Evolutionary conservation across 2,329 filamentous ascomycete species (phyloP), one percentile per base, ranked within the genome.

Genomic region (Fusarium bactridioides): DNA sequence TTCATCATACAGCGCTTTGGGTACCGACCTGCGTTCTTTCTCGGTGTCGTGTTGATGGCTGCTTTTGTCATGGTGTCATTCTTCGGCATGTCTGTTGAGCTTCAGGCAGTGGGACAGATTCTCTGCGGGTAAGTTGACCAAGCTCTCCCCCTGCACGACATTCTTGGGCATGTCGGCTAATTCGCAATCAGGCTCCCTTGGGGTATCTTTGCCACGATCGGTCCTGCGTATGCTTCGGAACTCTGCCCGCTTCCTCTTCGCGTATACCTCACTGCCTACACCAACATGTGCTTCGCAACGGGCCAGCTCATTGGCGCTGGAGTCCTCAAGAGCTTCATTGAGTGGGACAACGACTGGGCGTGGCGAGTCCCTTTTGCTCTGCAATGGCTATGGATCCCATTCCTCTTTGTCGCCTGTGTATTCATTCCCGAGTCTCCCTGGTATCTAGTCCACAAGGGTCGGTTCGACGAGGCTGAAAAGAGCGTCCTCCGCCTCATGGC

Each of bases 1-100:
- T 50, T 33, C 16, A 33, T 50, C 16, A 50, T 50, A 23, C 29
- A 33, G n/a, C 47, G 47, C 11, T 50, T 35, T 33, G 29, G 47
- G 3, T 50, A 50, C 5, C 47, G 47, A 1, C 47, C 47, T 35
- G 47, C 47, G 1, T 50, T 50, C 5, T 6, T 50, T 33, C 16
- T 50, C 11, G 47, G 47, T 0, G 47, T 50, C 0, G 27, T 50
- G 0, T 13, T 33, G 8, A 33, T 50, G 29, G 8, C 47, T 23
- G 21, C 47, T 4, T 50, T 50, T 33, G 47, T 50, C 11, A 23
- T 50, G 21, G 29, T 50, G 4, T 50, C 47, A 5, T 50, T 50
- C 47, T 50, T 50, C 4, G 47, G 47, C 15, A 50, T 50, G 47
- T 50, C 29, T n/a, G 47, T 50, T 33, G 29, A 50, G 47, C 47